phyloP scores from a whole-genome alignment of 257 asterid species.

The Oldenlandia corymbosa region DNA sequence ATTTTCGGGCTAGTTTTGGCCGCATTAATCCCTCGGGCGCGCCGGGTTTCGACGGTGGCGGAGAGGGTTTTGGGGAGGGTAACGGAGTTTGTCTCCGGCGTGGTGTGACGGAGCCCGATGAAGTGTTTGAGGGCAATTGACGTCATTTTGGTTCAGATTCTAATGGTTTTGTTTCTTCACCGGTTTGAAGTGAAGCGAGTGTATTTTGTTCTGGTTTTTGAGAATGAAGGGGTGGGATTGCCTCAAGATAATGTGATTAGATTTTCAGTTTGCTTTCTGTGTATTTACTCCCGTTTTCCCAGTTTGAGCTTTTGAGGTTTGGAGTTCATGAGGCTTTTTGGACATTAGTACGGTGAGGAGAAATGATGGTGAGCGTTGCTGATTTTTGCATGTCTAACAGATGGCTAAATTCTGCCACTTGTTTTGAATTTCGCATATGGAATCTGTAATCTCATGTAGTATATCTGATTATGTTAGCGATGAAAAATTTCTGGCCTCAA shows the following conservation, averaged over 20 bases:
- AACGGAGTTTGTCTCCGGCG: constrained; percentile 39
- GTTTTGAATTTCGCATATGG: no score
- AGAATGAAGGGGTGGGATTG: constrained; percentile 41
- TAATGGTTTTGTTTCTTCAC: no score
- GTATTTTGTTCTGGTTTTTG: not conserved
- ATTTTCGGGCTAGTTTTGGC: constrained; percentile 75
- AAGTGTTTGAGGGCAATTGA: constrained; percentile 73
- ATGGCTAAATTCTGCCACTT: constrained; percentile 43
- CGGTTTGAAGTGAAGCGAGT: constrained; percentile 7
- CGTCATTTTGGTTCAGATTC: constrained; percentile 48
- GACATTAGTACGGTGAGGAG: not conserved
- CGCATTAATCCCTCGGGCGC: constrained; percentile 40
- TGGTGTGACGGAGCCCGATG: constrained; percentile 77
- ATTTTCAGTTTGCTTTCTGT: constrained; percentile 25
- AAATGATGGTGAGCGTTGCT: not conserved
- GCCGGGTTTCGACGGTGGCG: constrained; percentile 18
- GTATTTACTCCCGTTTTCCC: not conserved
- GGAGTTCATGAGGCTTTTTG: not conserved
- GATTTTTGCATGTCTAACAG: constrained; percentile 5
- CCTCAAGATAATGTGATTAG: constrained; percentile 44
- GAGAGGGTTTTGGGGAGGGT: constrained; percentile 21
- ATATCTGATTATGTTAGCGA: no score
- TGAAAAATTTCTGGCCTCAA: no score
- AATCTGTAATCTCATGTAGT: no score
- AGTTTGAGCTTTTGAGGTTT: no score